phyloP scores from a whole-genome alignment of 2,329 filamentous ascomycete species.

The Diaporthe destruens region DNA sequence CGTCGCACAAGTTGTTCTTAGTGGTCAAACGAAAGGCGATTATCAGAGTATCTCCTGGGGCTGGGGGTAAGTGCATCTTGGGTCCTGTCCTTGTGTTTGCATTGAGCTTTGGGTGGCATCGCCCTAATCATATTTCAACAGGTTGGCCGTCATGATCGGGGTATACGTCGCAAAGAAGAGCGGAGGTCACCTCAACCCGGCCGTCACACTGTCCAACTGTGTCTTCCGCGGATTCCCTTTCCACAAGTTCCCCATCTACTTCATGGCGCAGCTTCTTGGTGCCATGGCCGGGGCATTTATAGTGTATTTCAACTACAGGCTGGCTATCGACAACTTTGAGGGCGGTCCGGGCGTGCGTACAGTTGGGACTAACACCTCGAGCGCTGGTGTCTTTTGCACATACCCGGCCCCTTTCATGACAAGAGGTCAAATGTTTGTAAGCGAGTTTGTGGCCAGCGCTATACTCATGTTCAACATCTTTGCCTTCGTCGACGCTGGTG shows the following conservation, averaged over 20 bases:
- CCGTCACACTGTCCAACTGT: constrained; percentile 78
- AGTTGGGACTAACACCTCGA: constrained; percentile 69
- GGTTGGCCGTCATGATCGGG: constrained; percentile 76
- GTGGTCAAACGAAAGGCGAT: constrained; percentile 59
- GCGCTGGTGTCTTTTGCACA: constrained; percentile 79
- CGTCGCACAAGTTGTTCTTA: constrained; percentile 77
- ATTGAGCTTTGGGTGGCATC: neutral
- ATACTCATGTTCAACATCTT: constrained; percentile 81
- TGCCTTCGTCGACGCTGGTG: constrained; percentile 73
- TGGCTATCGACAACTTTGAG: constrained; percentile 74
- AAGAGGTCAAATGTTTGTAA: constrained; percentile 76
- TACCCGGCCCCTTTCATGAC: constrained; percentile 77
- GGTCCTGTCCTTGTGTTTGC: neutral
- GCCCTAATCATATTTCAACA: constrained; percentile 42
- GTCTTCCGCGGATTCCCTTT: constrained; percentile 77
- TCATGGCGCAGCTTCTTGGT: constrained; percentile 74
- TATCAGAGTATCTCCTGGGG: constrained; percentile 65
- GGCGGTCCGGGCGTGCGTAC: constrained; percentile 72
- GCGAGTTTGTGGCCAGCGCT: constrained; percentile 76
- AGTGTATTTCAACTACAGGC: constrained; percentile 73
- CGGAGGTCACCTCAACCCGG: constrained; percentile 77
- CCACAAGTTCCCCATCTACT: constrained; percentile 77
- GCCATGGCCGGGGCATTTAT: constrained; percentile 73
- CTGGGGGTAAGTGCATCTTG: constrained; percentile 57
- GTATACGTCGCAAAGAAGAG: constrained; percentile 75